Evolutionary conservation across 257 asterid genomes (phyloP), one percentile per base, ranked within the genome.

Genomic region (Handroanthus guayacan): DNA sequence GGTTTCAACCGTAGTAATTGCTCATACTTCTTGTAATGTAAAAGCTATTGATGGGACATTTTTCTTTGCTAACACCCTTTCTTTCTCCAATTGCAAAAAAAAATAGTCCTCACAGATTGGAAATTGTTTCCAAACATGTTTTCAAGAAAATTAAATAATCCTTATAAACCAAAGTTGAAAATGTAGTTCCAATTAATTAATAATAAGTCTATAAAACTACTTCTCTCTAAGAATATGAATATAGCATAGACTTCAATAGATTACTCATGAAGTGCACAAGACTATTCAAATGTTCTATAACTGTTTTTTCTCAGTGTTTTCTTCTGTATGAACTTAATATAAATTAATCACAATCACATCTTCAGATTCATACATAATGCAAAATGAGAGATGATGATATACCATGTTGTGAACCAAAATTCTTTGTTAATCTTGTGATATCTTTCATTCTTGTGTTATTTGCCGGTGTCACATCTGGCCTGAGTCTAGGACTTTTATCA

Each of bases 391-490:
- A 81, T 0, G 78, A 75, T 1, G 38, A 74, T 4, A 78, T 39
- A 2, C 75, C 75, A 1, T 80, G 87, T 47, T 84, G 87, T 39
- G 79, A 36, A 9, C 48, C 64, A 0, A 44, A 37, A 20, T 81
- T 78, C 68, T 84, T 85, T 83, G 45, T 68, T n/a, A 17, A 78
- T 55, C 18, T 78, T 1, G 74, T 5, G n/a, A 54, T 78, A 41
- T 66, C 85, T 3, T 25, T 67, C 7, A 58, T 41, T 47, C 81
- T 84, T 5, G 83, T 84, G n/a, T n/a, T 76, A 36, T 81, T 84
- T 47, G 82, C 85, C 5, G 81, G 79, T 6, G 69, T 84, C 57
- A 71, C 85, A 1, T 84, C 85, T 0, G 87, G 85, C 20, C 79
- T 84, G 1, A 80, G 87, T 20, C 69, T 84, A n/a, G 87, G 87